Evolutionary conservation across 2,329 filamentous ascomycete genomes (phyloP).

Genomic region (Colletotrichum truncatum): DNA sequence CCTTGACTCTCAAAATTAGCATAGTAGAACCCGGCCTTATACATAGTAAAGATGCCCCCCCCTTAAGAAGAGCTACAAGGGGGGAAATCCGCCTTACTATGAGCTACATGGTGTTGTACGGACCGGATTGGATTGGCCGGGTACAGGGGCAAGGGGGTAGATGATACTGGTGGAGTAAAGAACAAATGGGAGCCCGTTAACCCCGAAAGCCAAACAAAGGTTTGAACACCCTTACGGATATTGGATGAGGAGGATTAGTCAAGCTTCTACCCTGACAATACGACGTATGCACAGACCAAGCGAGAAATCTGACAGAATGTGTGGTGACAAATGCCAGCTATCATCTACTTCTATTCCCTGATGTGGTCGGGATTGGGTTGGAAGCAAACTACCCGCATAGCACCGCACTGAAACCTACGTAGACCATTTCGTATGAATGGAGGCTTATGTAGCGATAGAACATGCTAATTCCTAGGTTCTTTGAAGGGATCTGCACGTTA

Average conservation of each 20-base stretch:
- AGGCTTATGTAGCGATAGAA: constrained; percentile 1
- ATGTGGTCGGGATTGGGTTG: neutral
- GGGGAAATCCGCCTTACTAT: constrained; percentile 13
- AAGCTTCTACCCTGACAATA: neutral
- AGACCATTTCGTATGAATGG: neutral
- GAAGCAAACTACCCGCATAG: neutral
- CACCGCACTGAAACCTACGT: neutral
- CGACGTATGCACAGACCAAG: constrained; percentile 2
- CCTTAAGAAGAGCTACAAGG: neutral
- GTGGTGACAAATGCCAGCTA: neutral
- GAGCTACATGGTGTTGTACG: too few relatives aligned
- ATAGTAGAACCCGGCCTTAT: neutral
- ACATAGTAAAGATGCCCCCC: neutral
- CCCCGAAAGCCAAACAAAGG: constrained; percentile 3
- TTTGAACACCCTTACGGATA: too few relatives aligned
- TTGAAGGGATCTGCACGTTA: neutral
- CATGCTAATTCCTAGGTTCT: neutral
- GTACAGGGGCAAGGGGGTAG: neutral
- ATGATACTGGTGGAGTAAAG: neutral
- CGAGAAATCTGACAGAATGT: neutral
- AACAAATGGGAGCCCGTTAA: neutral
- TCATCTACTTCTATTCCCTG: neutral
- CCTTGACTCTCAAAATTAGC: too few relatives aligned
- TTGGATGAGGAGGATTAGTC: too few relatives aligned
- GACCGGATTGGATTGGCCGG: neutral